These are phyloP conservation scores for Hypoxylon trugodes DNA, from an alignment of 495 filamentous ascomycete genomes.

Conservation along the genomic window DNA sequence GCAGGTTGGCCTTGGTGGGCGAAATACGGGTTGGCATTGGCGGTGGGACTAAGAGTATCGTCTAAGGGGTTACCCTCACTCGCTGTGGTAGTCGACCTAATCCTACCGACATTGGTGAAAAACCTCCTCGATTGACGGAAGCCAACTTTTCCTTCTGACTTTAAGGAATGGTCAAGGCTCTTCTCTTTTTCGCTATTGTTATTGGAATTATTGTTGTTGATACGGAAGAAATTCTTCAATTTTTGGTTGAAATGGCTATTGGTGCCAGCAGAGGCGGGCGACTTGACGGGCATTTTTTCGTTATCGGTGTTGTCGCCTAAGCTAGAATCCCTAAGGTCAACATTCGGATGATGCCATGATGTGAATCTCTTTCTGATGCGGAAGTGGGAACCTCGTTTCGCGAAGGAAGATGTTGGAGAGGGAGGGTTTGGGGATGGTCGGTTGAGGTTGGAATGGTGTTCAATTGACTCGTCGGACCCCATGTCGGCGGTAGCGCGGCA, in stretches of 20 bases:
- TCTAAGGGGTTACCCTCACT: constrained; percentile 93
- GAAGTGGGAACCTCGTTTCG: constrained; percentile 35
- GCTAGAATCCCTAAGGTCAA: constrained; percentile 37
- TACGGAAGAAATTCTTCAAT: constrained; percentile 98
- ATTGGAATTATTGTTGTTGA: constrained; percentile 79
- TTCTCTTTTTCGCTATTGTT: constrained; percentile 51
- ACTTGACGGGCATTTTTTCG: constrained; percentile 45
- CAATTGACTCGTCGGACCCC: constrained; percentile 43
- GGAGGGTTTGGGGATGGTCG: constrained; percentile 31
- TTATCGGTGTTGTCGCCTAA: constrained; percentile 24
- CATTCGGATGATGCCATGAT: constrained; percentile 46
- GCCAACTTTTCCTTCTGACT: constrained; percentile 65
- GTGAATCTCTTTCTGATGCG: constrained; percentile 43
- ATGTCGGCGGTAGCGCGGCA: constrained; percentile 39
- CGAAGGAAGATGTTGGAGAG: constrained; percentile 37
- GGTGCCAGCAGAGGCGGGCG: constrained; percentile 36
- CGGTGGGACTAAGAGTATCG: constrained; percentile 88
- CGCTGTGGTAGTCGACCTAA: constrained; percentile 84
- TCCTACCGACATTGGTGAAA: constrained; percentile 72
- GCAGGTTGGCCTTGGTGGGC: constrained; percentile 94
- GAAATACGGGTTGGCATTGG: constrained; percentile 96
- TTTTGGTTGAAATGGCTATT: constrained; percentile 80
- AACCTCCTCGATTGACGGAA: constrained; percentile 88
- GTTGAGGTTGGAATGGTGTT: constrained; percentile 41
- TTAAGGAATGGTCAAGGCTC: constrained; percentile 52